Percentiles rank a stretch among this genome's conserved stretches.
These are phyloP conservation scores for Fusarium solani-melongenae DNA, from an alignment of 2,329 filamentous ascomycete genomes.

Conservation along the genomic window DNA sequence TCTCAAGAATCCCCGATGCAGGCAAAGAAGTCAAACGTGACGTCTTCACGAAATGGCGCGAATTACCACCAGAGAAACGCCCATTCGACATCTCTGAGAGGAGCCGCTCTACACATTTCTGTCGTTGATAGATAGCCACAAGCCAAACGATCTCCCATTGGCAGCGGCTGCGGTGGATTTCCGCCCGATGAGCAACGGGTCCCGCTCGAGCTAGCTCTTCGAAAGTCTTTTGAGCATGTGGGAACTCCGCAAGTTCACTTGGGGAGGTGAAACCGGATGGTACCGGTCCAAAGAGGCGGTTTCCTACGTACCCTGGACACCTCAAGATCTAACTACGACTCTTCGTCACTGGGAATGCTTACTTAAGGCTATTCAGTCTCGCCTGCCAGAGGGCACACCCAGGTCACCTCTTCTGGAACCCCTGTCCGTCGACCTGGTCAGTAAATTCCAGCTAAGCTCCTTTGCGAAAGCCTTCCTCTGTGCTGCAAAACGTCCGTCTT, in stretches of 20 bases:
- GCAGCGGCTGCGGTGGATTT: neutral
- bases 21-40: neutral
- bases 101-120: neutral
- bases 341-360: neutral
- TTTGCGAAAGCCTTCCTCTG: neutral
- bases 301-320: neutral
- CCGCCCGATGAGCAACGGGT: neutral
- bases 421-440: neutral
- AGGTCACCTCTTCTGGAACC: neutral
- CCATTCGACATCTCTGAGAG: neutral
- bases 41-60: neutral
- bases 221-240: accelerated
- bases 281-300: neutral
- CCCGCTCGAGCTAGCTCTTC: neutral
- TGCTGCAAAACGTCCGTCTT: neutral
- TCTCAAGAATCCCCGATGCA: neutral
- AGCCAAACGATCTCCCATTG: neutral
- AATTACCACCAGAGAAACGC: neutral
- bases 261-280: neutral
- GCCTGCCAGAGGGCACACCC: neutral
- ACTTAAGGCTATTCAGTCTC: neutral
- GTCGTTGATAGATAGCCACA: neutral
- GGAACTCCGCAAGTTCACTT: neutral
- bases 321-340: neutral
- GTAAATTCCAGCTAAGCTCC: neutral